These are phyloP conservation scores for Hansenula lynferdii DNA, from an alignment of 1,139 yeast species.

Conservation along the genomic window DNA sequence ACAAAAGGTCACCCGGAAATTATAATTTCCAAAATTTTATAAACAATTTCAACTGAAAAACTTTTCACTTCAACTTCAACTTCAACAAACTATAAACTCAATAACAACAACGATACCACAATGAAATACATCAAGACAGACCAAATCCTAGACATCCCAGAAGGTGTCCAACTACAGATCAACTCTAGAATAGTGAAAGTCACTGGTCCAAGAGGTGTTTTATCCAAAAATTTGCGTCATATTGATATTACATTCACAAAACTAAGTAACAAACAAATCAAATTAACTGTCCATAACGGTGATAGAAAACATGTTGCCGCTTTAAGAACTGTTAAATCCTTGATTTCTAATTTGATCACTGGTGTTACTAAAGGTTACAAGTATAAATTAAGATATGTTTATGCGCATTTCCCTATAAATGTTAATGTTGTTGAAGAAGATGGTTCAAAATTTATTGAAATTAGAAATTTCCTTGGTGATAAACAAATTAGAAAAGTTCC, in stretches of 20 bases:
- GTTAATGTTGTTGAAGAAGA: constrained; percentile 81
- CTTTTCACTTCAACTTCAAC: background rate
- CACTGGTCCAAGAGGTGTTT: constrained; percentile 97
- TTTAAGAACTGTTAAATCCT: constrained; percentile 96
- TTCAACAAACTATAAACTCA: background rate
- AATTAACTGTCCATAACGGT: constrained; percentile 95
- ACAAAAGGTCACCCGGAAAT: too few relatives aligned
- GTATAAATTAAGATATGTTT: constrained; percentile 99
- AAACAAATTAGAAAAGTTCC: constrained; percentile 88
- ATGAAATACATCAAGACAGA: constrained; percentile 65
- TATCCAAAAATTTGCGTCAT: constrained; percentile 90
- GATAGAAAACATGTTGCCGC: constrained; percentile 99
- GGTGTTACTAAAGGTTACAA: constrained; percentile 99
- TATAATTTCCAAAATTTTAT: background rate
- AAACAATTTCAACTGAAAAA: background rate
- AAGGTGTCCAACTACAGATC: constrained; percentile 87
- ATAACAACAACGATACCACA: background rate
- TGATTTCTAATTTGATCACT: constrained; percentile 88
- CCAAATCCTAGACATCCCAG: constrained; percentile 89
- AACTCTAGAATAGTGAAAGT: constrained; percentile 90
- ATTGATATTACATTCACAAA: constrained; percentile 89
- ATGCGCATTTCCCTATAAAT: constrained; percentile 99
- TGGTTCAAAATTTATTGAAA: constrained; percentile 78
- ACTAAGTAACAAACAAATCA: constrained; percentile 61
- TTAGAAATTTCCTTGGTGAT: constrained; percentile 99